Conservation (phyloP, 495 filamentous ascomycete species). For the Xylaria sp. region DNA sequence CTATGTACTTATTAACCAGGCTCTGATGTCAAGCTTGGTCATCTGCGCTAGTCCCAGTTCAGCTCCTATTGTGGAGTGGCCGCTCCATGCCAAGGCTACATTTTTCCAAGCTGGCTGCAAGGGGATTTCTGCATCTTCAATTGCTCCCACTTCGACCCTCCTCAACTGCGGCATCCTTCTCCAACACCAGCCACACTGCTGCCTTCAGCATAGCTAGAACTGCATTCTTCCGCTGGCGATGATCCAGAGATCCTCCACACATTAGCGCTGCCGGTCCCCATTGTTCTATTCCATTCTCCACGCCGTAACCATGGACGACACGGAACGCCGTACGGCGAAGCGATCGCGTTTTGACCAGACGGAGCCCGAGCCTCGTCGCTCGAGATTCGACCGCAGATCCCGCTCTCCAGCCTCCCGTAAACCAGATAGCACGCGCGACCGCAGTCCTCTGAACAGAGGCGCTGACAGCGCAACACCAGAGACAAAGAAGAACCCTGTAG, state of each 20-base stretch:
- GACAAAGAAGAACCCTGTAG: slow-evolving; percentile 56
- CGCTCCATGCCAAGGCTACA: slow-evolving; percentile 18
- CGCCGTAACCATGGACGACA: slow-evolving; percentile 70
- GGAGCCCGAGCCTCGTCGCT: slow-evolving; percentile 77
- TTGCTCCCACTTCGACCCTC: not conserved
- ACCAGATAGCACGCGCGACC: slow-evolving; percentile 67
- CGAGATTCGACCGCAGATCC: slow-evolving; percentile 85
- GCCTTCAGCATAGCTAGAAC: not conserved
- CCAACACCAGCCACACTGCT: slow-evolving; percentile 12
- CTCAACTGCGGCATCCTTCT: slow-evolving; percentile 7
- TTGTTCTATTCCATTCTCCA: not conserved
- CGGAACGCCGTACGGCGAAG: slow-evolving; percentile 75
- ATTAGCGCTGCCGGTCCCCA: not conserved
- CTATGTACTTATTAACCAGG: not conserved
- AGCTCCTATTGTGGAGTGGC: not conserved
- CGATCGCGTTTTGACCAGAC: slow-evolving; percentile 92
- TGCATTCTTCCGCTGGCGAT: not conserved
- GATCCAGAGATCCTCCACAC: not conserved
- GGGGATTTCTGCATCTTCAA: slow-evolving; percentile 15
- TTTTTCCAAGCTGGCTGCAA: slow-evolving; percentile 24
- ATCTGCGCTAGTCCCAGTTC: slow-evolving; percentile 19
- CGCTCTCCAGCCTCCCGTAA: slow-evolving; percentile 75
- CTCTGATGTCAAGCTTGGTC: not conserved
- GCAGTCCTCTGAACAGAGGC: slow-evolving; percentile 75
- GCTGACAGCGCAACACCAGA: slow-evolving; percentile 58